Conservation (phyloP, 1,139 yeast species). For the Kodamaea plutei region DNA sequence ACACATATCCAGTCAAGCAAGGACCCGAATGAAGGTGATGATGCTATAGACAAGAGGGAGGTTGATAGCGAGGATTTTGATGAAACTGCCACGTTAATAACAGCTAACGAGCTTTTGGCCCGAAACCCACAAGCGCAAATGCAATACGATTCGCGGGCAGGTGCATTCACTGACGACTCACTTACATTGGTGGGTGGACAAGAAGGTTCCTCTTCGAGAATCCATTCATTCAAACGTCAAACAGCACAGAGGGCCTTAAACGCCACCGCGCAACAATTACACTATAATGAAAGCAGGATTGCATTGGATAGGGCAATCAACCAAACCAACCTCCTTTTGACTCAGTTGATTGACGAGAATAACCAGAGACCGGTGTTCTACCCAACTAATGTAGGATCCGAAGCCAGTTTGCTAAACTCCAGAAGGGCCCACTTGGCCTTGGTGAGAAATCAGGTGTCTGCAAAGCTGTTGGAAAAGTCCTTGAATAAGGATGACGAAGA, state of each 20-base stretch:
- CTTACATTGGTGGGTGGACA: constrained; percentile 16
- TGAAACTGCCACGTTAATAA: constrained; percentile 27
- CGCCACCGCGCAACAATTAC: constrained; percentile 59
- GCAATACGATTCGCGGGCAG: constrained; percentile 6
- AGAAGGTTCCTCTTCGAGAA: constrained; percentile 13
- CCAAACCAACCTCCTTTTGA: constrained; percentile 49
- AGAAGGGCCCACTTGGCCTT: constrained; percentile 48
- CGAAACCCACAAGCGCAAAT: constrained; percentile 8
- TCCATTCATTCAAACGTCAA: constrained; percentile 6
- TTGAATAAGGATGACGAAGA: constrained; percentile 17
- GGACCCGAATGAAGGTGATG: too few species aligned
- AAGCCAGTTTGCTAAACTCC: constrained; percentile 40
- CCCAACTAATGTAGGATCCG: constrained; percentile 42
- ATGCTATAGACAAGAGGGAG: too few species aligned
- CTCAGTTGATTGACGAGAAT: constrained; percentile 55
- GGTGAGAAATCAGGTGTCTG: constrained; percentile 38
- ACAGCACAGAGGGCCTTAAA: constrained; percentile 20
- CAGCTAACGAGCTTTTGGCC: constrained; percentile 8
- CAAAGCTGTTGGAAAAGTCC: constrained; percentile 31
- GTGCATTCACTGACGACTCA: constrained; percentile 6
- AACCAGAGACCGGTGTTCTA: constrained; percentile 60
- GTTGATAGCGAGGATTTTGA: too few species aligned
- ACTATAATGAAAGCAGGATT: constrained; percentile 63
- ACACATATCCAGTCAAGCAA: too few species aligned
- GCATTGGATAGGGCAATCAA: constrained; percentile 62